Percentiles rank a stretch among this genome's conserved stretches.
phyloP scores from a whole-genome alignment of 306 rosid genomes.

The Pterocarpus macrocarpus region DNA sequence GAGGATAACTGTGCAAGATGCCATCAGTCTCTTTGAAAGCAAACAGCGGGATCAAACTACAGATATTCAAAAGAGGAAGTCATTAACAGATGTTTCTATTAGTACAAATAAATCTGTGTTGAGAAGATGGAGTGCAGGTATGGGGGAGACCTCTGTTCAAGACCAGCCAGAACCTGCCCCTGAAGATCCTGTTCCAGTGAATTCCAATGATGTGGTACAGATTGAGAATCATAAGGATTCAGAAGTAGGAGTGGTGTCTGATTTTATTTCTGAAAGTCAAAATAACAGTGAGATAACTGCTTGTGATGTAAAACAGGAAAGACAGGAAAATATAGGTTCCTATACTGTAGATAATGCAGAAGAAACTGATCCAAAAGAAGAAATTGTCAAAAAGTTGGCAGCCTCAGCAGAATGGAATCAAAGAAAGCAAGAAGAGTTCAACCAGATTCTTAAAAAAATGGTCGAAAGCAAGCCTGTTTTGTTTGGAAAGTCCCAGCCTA shows the following conservation, averaged over 20 bases:
- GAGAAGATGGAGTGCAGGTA: slow-evolving; percentile 97
- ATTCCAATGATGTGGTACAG: slow-evolving; percentile 54
- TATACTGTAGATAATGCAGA: slow-evolving; percentile 54
- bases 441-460: slow-evolving; percentile 87
- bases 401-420: slow-evolving; percentile 82
- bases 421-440: slow-evolving; percentile 81
- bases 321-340: slow-evolving; percentile 56
- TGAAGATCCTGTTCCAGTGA: slow-evolving; percentile 57
- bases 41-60: slow-evolving; percentile 76
- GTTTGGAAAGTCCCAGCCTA: slow-evolving; percentile 69
- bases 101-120: slow-evolving; percentile 83
- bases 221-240: slow-evolving; percentile 49
- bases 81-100: slow-evolving; percentile 64
- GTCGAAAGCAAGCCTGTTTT: slow-evolving; percentile 71
- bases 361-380: slow-evolving; percentile 55
- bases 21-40: slow-evolving; percentile 92
- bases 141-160: slow-evolving; percentile 73
- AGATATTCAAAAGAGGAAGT: slow-evolving; percentile 72
- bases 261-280: slow-evolving; percentile 51
- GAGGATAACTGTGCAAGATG: slow-evolving; percentile 95
- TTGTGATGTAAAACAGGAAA: slow-evolving; percentile 55
- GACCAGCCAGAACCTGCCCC: slow-evolving; percentile 61
- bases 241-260: slow-evolving; percentile 57
- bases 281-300: slow-evolving; percentile 51
- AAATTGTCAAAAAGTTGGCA: slow-evolving; percentile 53